A percentile compares a stretch with the other conserved stretches of the same genome.
Evolutionary conservation across 306 rosid genomes (phyloP).

Genomic region (Quercus robur): DNA sequence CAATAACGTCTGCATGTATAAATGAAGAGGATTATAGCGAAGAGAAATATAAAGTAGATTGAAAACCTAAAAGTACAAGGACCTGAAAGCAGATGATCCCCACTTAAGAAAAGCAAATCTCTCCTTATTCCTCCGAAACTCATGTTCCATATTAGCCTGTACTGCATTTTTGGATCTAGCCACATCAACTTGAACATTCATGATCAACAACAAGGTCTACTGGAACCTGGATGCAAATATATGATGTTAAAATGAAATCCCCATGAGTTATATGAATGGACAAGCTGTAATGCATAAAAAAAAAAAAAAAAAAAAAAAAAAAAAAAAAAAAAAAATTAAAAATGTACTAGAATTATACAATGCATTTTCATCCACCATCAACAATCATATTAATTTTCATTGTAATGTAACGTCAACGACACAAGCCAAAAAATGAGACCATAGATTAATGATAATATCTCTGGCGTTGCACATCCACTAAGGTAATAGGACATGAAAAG

Average conservation of each 20-base stretch:
- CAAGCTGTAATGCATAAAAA: background rate
- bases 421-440: background rate
- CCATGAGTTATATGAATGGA: background rate
- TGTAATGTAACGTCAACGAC: background rate
- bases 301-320: background rate
- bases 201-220: conserved; percentile 5
- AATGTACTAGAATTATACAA: background rate
- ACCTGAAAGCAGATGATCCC: background rate
- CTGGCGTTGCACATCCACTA: background rate
- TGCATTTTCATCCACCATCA: background rate
- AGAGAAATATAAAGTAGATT: background rate
- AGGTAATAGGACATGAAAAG: background rate
- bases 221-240: background rate
- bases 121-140: conserved; percentile 1
- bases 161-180: background rate
- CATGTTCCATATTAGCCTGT: conserved; percentile 1
- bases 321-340: background rate
- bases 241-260: background rate
- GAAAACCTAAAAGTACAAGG: background rate
- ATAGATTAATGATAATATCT: background rate
- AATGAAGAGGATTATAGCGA: background rate
- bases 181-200: conserved; percentile 1
- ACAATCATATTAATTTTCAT: background rate
- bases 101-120: conserved; percentile 7
- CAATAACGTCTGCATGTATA: conserved; percentile 33